phyloP scores from a whole-genome alignment of 2,329 filamentous ascomycete species.

The Phoma sp. region DNA sequence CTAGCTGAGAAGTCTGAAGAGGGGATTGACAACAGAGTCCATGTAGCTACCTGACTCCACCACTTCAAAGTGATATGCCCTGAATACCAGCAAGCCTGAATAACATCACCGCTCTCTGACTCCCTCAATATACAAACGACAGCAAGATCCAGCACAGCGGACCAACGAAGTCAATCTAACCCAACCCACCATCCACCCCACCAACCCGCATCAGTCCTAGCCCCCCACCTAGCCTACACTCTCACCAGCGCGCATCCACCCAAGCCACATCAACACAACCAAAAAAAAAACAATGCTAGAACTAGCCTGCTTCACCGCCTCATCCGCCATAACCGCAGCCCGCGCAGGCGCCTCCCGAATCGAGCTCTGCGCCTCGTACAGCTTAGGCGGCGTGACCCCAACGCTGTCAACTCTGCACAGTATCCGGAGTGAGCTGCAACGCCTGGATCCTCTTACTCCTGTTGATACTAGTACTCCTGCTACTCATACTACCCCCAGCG shows the following conservation, averaged over 20 bases:
- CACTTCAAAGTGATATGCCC: no score
- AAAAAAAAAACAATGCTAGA: constrained; percentile 47
- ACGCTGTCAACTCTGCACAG: constrained; percentile 33
- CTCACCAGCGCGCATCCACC: not conserved
- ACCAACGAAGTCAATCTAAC: no score
- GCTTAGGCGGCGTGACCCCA: constrained; percentile 54
- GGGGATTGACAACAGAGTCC: no score
- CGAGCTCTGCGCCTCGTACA: constrained; percentile 56
- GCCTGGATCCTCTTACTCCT: no score
- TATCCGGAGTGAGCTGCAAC: not conserved
- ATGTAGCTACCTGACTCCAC: no score
- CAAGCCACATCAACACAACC: not conserved
- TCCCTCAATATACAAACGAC: no score
- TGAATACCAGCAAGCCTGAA: no score
- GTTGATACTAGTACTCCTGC: no score
- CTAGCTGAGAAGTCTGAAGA: no score
- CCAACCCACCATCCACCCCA: not conserved
- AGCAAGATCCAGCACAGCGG: no score
- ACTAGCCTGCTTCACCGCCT: constrained; percentile 57
- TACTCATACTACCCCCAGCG: no score
- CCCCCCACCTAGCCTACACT: not conserved
- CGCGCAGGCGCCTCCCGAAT: constrained; percentile 57
- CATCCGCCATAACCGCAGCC: constrained; percentile 53
- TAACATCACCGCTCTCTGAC: no score
- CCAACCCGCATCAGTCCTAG: not conserved